These are phyloP conservation scores for Diplodia intermedia DNA, from an alignment of 2,329 filamentous ascomycete genomes.

Conservation along the genomic window DNA sequence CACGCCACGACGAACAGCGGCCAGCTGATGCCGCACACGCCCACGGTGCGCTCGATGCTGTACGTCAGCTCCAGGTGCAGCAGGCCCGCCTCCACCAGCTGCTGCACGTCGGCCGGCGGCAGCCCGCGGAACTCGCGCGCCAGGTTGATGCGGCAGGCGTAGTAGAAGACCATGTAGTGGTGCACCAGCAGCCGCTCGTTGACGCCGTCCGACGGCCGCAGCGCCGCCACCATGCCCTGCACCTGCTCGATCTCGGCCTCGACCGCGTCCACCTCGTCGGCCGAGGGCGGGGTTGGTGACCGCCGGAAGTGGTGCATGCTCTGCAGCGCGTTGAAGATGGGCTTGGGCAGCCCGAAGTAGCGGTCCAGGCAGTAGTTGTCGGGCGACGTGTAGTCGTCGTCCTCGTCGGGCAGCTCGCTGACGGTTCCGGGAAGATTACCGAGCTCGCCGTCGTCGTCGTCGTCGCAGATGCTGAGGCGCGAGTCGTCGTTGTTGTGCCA, in stretches of 20 bases:
- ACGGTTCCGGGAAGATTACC: neutral
- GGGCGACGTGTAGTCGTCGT: neutral
- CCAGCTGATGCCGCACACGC: constrained; percentile 25
- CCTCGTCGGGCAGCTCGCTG: constrained; percentile 14
- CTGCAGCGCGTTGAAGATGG: constrained; percentile 22
- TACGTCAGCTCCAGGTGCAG: constrained; percentile 26
- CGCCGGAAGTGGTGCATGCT: constrained; percentile 26
- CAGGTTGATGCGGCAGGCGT: constrained; percentile 28
- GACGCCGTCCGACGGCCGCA: constrained; percentile 8
- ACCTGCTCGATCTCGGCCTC: neutral
- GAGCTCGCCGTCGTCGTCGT: neutral
- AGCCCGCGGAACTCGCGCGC: constrained; percentile 22
- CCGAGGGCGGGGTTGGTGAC: neutral
- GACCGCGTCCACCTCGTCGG: neutral
- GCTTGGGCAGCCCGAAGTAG: constrained; percentile 28
- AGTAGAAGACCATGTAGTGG: constrained; percentile 25
- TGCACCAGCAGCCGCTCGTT: constrained; percentile 19
- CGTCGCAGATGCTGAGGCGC: neutral
- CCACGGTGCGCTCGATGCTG: constrained; percentile 21
- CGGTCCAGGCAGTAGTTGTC: constrained; percentile 27
- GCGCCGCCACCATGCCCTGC: neutral
- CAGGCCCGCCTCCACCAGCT: constrained; percentile 1
- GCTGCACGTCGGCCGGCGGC: constrained; percentile 7
- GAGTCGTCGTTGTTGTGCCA: constrained; percentile 20
- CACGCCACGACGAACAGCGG: constrained; percentile 29